Evolutionary conservation across 257 asterid genomes (phyloP), one percentile per base, ranked within the genome.

Genomic region (Leonotis leonurus): DNA sequence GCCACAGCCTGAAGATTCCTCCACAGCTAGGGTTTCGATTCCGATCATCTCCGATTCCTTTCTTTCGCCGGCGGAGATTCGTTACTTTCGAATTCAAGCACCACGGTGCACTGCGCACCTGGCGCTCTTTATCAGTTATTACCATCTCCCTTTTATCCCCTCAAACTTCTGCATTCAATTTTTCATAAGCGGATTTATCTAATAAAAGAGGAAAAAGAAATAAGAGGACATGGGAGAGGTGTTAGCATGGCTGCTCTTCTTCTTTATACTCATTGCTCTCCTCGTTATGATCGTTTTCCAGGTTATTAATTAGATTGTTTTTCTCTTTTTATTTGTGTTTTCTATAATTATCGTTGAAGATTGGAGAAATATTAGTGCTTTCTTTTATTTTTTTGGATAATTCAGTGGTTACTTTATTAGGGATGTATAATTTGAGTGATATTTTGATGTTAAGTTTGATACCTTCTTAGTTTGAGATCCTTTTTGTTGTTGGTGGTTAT

Each of bases 211-310:
- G 12, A 3, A 8, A 12, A 24, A 26, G 13, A 35, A 48, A 4
- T 14, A 39, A 35, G 58, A 62, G 56, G 79, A 53, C 44, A 89
- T 87, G 95, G 86, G 80, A 45, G 92, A 81, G 52, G 72, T 80
- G 27, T 83, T 82, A 76, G 79, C 84, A 16, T 91, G 96, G 98
- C 73, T 91, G 41, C 80, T 84, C 44, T 88, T 88, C 88, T 88
- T 91, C 87, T 81, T 91, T 80, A 63, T 80, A 8, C 86, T 79
- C 55, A 64, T 91, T 41, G 75, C 77, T 36, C 87, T 91, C 54
- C 83, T 88, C 45, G 75, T 82, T 73, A 73, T 84, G 79, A 59
- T 91, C 33, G 81, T 91, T 76, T 88, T 68, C 77, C 96, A 90
- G 98, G 98, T 90, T 46, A 68, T 55, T n/a, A 20, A 6, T 52